Percentiles rank a stretch among this genome's conserved stretches.
Evolutionary conservation across 78 protist species (phyloP).

Genomic region (Pigoraptor vietnamica): DNA sequence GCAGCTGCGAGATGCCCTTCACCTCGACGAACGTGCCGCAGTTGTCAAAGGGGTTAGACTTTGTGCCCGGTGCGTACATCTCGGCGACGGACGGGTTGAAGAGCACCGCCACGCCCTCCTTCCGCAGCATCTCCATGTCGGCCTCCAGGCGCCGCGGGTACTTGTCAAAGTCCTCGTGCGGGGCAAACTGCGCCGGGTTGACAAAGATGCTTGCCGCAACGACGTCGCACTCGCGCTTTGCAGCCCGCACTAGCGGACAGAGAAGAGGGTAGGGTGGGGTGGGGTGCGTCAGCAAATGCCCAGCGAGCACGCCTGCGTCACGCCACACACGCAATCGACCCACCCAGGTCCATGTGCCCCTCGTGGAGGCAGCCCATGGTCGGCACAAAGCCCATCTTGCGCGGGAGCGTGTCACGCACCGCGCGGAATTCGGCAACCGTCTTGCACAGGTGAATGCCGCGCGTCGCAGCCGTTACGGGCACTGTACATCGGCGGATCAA

Average conservation of each 20-base stretch:
- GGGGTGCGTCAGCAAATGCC: too few relatives aligned
- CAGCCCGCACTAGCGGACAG: neutral
- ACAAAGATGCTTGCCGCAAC: constrained; percentile 42
- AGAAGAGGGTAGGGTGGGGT: too few relatives aligned
- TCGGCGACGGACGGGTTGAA: neutral
- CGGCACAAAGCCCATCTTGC: constrained; percentile 43
- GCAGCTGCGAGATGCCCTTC: constrained; percentile 1
- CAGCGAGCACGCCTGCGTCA: too few relatives aligned
- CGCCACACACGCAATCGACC: too few relatives aligned
- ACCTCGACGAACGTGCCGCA: constrained; percentile 20
- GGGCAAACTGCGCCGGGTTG: constrained; percentile 52
- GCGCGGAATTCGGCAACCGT: too few relatives aligned
- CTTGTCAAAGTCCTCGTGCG: constrained; percentile 40
- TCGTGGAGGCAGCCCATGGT: constrained; percentile 48
- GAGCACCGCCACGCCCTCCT: constrained; percentile 15
- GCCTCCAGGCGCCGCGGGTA: constrained; percentile 35
- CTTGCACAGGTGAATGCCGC: too few relatives aligned
- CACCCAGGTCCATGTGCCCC: constrained; percentile 29
- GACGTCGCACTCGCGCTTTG: neutral
- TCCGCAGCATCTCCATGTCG: constrained; percentile 7
- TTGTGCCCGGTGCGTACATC: constrained; percentile 13
- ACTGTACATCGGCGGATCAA: too few relatives aligned
- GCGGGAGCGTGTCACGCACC: too few relatives aligned
- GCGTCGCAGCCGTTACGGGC: too few relatives aligned
- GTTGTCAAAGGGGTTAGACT: neutral